Percentiles rank a stretch among this genome's conserved stretches.
Conservation (phyloP, 495 filamentous ascomycete genomes). For the Ascobolus immersus region DNA sequence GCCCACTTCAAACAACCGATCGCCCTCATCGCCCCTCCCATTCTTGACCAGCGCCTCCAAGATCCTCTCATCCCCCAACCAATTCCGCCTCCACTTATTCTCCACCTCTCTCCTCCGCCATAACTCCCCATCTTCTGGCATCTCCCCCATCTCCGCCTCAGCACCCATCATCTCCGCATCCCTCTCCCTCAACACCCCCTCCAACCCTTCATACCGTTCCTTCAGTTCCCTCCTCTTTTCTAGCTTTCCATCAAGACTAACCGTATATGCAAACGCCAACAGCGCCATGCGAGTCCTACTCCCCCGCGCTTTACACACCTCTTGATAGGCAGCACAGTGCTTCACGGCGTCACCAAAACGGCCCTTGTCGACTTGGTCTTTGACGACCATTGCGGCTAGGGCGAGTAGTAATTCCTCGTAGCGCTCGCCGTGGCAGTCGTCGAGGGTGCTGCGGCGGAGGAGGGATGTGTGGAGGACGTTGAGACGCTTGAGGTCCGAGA, state of each 20-base stretch:
- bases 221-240: slow-evolving; percentile 8
- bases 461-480: slow-evolving; percentile 7
- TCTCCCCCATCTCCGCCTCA: no score
- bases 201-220: slow-evolving; percentile 1
- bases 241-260: slow-evolving; percentile 8
- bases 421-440: slow-evolving; percentile 15
- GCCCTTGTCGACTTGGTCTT: slow-evolving; percentile 11
- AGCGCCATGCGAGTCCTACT: slow-evolving; percentile 5
- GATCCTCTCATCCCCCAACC: slow-evolving; percentile 14
- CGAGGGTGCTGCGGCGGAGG: slow-evolving; percentile 11
- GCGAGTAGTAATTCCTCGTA: slow-evolving; percentile 15
- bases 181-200: slow-evolving; percentile 1
- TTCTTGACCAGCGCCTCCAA: slow-evolving; percentile 13
- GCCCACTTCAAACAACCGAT: slow-evolving; percentile 11
- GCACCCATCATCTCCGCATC: not conserved
- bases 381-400: slow-evolving; percentile 12
- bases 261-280: slow-evolving; percentile 10
- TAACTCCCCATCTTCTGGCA: slow-evolving; percentile 3
- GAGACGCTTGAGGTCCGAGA: slow-evolving; percentile 13
- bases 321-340: not conserved
- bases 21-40: slow-evolving; percentile 10
- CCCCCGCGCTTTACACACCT: not conserved
- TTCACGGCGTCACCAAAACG: slow-evolving; percentile 4
- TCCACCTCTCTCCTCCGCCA: slow-evolving; percentile 10
- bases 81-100: slow-evolving; percentile 14